Percentiles rank a stretch among this genome's conserved stretches.
Conservation (phyloP, 2,329 filamentous ascomycete genomes). For the Nothomitra cinnamomea region DNA sequence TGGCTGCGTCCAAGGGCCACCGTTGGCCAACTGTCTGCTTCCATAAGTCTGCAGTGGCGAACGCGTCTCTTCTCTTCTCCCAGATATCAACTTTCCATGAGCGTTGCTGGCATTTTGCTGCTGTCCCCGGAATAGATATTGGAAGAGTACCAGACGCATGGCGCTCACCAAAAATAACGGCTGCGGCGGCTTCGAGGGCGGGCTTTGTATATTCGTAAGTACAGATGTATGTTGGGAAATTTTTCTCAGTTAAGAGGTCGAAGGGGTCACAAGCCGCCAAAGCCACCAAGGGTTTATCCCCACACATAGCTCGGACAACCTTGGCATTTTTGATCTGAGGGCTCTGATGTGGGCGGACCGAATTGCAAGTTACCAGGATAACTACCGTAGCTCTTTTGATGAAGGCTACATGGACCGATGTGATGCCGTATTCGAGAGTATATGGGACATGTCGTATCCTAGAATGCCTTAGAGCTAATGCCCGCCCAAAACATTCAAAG, state of each 20-base stretch:
- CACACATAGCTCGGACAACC: conserved; percentile 11
- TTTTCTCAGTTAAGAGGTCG: conserved; percentile 23
- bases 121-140: conserved; percentile 14
- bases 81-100: conserved; percentile 7
- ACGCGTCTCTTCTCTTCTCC: conserved; percentile 1
- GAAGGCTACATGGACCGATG: not conserved
- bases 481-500: conserved; percentile 1
- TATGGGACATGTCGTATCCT: conserved; percentile 1
- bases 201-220: conserved; percentile 28
- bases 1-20: conserved; percentile 28
- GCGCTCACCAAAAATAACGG: conserved; percentile 22
- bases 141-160: conserved; percentile 21
- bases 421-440: conserved; percentile 9
- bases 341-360: conserved; percentile 22
- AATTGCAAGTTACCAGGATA: conserved; percentile 25
- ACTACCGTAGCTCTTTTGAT: conserved; percentile 23
- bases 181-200: conserved; percentile 23
- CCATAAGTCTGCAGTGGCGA: not conserved
- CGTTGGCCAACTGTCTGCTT: conserved; percentile 11
- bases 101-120: not conserved
- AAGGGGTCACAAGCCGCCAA: conserved; percentile 28
- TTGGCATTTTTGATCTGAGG: conserved; percentile 19
- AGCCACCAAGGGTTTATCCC: conserved; percentile 18
- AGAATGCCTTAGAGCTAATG: not conserved
- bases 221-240: conserved; percentile 25